Evolutionary conservation across 2,329 filamentous ascomycete species (phyloP).

Genomic region (Exophiala sideris): DNA sequence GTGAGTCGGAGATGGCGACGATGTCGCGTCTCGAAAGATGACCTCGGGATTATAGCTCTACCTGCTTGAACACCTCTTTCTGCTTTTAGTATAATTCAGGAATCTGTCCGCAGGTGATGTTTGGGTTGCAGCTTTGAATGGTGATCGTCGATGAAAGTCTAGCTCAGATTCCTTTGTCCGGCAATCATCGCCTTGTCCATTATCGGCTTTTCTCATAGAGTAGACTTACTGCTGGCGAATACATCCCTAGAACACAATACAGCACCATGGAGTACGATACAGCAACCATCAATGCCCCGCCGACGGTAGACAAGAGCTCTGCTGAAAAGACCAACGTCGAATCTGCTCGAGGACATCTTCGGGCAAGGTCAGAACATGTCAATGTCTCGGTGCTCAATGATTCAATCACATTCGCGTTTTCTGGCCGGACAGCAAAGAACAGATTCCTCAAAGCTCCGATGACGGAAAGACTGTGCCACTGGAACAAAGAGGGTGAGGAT

Average conservation of each 20-base stretch:
- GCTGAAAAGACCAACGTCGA: conserved; percentile 3
- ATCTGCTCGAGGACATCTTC: conserved; percentile 9
- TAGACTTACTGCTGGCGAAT: too few relatives aligned
- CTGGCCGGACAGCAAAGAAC: conserved; percentile 57
- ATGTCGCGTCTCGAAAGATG: not conserved
- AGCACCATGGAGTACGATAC: conserved; percentile 22
- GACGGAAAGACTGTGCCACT: conserved; percentile 62
- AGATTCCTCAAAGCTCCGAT: conserved; percentile 65
- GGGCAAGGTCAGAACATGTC: conserved; percentile 13
- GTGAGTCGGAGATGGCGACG: not conserved
- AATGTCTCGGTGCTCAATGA: conserved; percentile 42
- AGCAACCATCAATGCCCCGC: conserved; percentile 7
- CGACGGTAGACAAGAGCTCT: not conserved
- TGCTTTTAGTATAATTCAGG: not conserved
- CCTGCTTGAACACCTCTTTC: not conserved
- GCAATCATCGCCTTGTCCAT: too few relatives aligned
- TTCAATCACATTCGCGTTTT: conserved; percentile 51
- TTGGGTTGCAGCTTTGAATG: too few relatives aligned
- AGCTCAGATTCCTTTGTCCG: too few relatives aligned
- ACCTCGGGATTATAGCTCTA: not conserved
- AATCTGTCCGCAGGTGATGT: too few relatives aligned
- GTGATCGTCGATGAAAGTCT: too few relatives aligned
- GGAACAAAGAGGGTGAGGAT: conserved; percentile 40
- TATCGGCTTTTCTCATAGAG: too few relatives aligned
- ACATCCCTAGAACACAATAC: not conserved